Evolutionary conservation across 768 basidiomycete species (phyloP).

Genomic region (Holtermannia corniformis): DNA sequence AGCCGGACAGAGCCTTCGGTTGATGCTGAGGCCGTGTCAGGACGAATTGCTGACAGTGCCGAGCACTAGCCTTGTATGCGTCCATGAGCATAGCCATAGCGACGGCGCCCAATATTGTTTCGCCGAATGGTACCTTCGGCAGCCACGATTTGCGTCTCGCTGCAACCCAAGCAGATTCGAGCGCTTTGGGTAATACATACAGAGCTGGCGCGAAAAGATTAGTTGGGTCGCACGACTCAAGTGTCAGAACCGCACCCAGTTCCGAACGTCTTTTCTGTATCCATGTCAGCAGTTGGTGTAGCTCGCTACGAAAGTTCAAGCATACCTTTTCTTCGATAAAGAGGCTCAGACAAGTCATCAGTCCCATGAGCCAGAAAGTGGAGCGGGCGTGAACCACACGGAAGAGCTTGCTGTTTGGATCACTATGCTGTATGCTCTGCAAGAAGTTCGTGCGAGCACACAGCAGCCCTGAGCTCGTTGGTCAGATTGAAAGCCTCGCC

Average conservation of each 20-base stretch:
- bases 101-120: conserved; percentile 51
- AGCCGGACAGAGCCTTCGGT: conserved; percentile 32
- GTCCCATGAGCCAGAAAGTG: conserved; percentile 65
- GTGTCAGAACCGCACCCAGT: conserved; percentile 75
- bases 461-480: conserved; percentile 15
- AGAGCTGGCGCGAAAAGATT: conserved; percentile 16
- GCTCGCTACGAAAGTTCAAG: not conserved
- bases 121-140: conserved; percentile 43
- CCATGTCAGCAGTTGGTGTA: no score
- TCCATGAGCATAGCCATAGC: conserved; percentile 90
- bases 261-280: conserved; percentile 63
- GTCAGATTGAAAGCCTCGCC: conserved; percentile 2
- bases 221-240: not conserved
- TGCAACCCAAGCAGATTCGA: conserved; percentile 84
- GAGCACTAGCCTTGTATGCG: conserved; percentile 36
- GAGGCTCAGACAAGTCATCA: conserved; percentile 64
- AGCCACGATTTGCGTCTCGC: conserved; percentile 67
- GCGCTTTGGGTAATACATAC: conserved; percentile 61
- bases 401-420: no score
- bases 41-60: not conserved
- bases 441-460: conserved; percentile 23
- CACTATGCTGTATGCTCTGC: no score
- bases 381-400: no score
- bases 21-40: conserved; percentile 19
- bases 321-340: conserved; percentile 68